Percentiles rank a stretch among this genome's conserved stretches.
Conservation (phyloP, 805 yeast genomes). For the Pichia nakasei region DNA sequence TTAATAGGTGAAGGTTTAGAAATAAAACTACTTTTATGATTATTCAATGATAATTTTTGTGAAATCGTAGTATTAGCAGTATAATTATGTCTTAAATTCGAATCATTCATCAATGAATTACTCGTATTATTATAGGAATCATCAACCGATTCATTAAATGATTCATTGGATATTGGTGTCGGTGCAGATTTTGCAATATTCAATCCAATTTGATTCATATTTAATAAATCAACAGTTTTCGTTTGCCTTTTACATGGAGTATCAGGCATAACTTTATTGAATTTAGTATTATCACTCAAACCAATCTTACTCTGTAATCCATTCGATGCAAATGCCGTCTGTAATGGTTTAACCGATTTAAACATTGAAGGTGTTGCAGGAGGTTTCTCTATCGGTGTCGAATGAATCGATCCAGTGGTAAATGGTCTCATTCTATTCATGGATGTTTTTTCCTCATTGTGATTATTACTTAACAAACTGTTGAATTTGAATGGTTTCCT, state of each 20-base stretch:
- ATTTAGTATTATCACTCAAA: conserved; percentile 35
- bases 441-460: not conserved
- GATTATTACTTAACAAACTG: not conserved
- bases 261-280: conserved; percentile 41
- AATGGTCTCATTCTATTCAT: conserved; percentile 1
- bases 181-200: conserved; percentile 4
- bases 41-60: not conserved
- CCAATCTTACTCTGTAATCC: conserved; percentile 55
- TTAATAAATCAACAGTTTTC: conserved; percentile 15
- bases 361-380: conserved; percentile 44
- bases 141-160: not conserved
- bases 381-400: conserved; percentile 5
- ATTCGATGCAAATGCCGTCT: conserved; percentile 70
- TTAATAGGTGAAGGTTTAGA: conserved; percentile 21
- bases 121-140: not conserved
- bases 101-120: not conserved
- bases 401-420: conserved; percentile 5
- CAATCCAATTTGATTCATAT: conserved; percentile 7
- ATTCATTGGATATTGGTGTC: not conserved
- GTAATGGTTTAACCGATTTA: conserved; percentile 72
- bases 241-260: conserved; percentile 52
- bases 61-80: conserved; percentile 2
- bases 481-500: too few relatives aligned
- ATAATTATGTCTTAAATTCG: not conserved
- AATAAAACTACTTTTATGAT: not conserved